Conservation (phyloP, 139 green algal genomes). For the Volvox africanus region DNA sequence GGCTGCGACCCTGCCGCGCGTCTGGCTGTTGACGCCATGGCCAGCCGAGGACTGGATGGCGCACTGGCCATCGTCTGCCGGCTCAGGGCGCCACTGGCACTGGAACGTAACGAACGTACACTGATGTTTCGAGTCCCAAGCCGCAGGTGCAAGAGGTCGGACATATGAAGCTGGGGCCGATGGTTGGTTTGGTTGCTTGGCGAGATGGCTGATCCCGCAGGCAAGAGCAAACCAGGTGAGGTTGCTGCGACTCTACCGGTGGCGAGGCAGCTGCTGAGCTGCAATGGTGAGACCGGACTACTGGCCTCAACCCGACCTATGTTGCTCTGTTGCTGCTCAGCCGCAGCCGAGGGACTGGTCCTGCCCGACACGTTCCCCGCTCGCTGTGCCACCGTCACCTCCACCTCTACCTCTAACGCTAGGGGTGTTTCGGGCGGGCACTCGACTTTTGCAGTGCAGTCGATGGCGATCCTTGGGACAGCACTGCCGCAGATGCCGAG, state of each 20-base stretch:
- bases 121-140: not conserved
- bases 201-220: not conserved
- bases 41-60: not conserved
- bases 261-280: not conserved
- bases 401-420: too few relatives aligned
- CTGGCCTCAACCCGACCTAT: not conserved
- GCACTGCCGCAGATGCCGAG: not conserved
- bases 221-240: not conserved
- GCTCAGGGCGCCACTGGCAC: not conserved
- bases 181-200: not conserved
- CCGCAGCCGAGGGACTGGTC: not conserved
- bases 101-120: conserved; percentile 20
- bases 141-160: conserved; percentile 17
- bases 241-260: not conserved
- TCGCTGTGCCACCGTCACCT: not conserved
- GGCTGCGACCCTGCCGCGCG: not conserved
- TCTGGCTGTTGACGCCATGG: not conserved
- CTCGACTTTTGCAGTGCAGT: not conserved
- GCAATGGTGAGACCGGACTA: not conserved
- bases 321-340: not conserved
- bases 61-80: not conserved
- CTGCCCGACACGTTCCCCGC: not conserved
- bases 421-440: not conserved
- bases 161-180: not conserved
- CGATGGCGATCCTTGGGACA: not conserved